Conservation (phyloP, 2,329 filamentous ascomycete genomes). For the Colletotrichum somersetense region DNA sequence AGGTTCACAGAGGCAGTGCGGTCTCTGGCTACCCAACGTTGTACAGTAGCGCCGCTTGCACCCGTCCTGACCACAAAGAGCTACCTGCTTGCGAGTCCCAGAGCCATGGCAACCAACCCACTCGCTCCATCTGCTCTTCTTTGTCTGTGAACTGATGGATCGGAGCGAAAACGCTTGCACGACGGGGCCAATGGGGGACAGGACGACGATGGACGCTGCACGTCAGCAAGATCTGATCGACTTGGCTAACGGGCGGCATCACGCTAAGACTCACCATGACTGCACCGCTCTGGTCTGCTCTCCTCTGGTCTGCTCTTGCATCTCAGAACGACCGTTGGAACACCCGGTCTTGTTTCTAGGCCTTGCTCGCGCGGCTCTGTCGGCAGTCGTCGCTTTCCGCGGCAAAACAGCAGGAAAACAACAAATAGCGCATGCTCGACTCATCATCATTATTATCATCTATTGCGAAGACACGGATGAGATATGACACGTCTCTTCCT, state of each 20-base stretch:
- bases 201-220: neutral
- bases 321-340: neutral
- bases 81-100: constrained; percentile 20
- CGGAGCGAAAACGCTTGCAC: constrained; percentile 10
- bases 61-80: neutral
- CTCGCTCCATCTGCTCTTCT: neutral
- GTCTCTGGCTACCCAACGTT: neutral
- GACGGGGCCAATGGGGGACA: constrained; percentile 10
- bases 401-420: neutral
- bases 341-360: neutral
- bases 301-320: neutral
- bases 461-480: constrained; percentile 20
- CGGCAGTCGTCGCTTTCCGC: neutral
- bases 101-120: constrained; percentile 19
- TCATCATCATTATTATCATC: neutral
- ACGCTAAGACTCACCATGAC: neutral
- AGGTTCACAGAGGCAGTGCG: neutral
- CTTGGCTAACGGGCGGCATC: neutral
- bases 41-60: neutral
- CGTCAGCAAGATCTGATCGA: constrained; percentile 31
- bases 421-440: neutral
- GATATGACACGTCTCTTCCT: constrained; percentile 27
- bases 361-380: neutral
- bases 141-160: constrained; percentile 30
- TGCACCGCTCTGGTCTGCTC: neutral